Conservation (phyloP, 192 early-diverging fungal species). For the Chytriomyces confervae region DNA sequence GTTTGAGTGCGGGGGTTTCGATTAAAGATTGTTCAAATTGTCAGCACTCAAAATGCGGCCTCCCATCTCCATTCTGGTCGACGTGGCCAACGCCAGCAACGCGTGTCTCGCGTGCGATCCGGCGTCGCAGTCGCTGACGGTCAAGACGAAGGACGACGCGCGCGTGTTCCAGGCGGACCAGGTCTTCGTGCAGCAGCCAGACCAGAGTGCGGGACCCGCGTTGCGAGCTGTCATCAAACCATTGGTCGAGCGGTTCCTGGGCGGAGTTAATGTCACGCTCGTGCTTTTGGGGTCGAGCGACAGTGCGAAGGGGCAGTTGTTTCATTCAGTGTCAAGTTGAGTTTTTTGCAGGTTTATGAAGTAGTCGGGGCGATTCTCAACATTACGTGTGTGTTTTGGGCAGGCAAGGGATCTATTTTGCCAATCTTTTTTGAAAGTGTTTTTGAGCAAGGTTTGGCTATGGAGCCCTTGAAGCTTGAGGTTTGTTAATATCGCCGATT, state of each 20-base stretch:
- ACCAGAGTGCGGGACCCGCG: neutral
- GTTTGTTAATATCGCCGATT: neutral
- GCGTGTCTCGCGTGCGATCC: neutral
- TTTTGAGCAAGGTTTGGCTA: neutral
- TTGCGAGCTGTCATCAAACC: slow-evolving; percentile 2
- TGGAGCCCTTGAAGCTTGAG: slow-evolving; percentile 7
- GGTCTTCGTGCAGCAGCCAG: neutral
- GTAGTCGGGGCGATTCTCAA: neutral
- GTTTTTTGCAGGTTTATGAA: neutral
- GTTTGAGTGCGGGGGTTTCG: neutral
- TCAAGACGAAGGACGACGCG: neutral
- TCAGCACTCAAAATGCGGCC: neutral
- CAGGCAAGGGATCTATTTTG: neutral
- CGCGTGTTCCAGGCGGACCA: slow-evolving; percentile 15
- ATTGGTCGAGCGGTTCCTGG: slow-evolving; percentile 13
- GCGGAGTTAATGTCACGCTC: slow-evolving; percentile 21
- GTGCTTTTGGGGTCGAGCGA: slow-evolving; percentile 13
- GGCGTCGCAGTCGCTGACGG: neutral
- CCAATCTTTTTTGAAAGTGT: slow-evolving; percentile 16
- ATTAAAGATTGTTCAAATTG: too few species aligned
- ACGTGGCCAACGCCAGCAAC: neutral
- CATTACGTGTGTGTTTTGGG: neutral
- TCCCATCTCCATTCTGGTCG: neutral
- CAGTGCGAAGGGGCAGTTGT: slow-evolving; percentile 16
- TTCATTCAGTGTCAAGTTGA: neutral